A percentile compares a stretch with the other conserved stretches of the same genome.
phyloP scores from a whole-genome alignment of 495 filamentous ascomycete genomes.

The Astrothelium macrocarpum region DNA sequence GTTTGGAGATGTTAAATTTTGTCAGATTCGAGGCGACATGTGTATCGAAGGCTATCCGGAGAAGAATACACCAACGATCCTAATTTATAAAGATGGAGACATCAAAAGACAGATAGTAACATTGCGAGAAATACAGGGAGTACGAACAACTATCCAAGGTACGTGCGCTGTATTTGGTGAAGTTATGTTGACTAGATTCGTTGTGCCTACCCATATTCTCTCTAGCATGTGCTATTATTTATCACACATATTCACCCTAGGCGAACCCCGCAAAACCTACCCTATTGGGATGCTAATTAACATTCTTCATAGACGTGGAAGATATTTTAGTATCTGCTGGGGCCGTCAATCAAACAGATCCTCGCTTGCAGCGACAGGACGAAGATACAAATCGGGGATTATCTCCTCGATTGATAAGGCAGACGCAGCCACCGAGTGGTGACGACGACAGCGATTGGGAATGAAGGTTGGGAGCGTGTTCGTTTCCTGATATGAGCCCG shows the following conservation, averaged over 20 bases:
- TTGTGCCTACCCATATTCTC: neutral
- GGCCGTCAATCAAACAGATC: slow-evolving; percentile 64
- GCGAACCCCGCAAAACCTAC: slow-evolving; percentile 10
- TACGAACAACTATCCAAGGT: slow-evolving; percentile 56
- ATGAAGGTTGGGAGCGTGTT: slow-evolving; percentile 12
- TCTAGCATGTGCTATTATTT: slow-evolving; percentile 1
- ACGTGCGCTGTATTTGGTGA: slow-evolving; percentile 12
- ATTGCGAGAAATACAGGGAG: slow-evolving; percentile 65
- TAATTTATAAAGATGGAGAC: slow-evolving; percentile 86
- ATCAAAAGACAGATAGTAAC: slow-evolving; percentile 84
- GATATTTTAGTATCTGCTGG: slow-evolving; percentile 70
- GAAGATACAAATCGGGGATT: slow-evolving; percentile 36
- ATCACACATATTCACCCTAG: slow-evolving; percentile 10
- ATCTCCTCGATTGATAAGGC: slow-evolving; percentile 9
- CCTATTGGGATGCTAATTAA: slow-evolving; percentile 8
- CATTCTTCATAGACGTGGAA: slow-evolving; percentile 48
- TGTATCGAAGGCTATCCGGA: slow-evolving; percentile 97
- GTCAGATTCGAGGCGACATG: slow-evolving; percentile 84
- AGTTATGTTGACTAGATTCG: neutral
- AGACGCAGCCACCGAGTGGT: slow-evolving; percentile 5
- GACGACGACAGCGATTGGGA: slow-evolving; percentile 34
- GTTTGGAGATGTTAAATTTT: slow-evolving; percentile 94
- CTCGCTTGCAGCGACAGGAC: slow-evolving; percentile 60
- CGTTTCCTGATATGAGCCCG: neutral
- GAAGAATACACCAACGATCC: slow-evolving; percentile 83